These are phyloP conservation scores for Lipomyces kockii DNA, from an alignment of 805 yeast genomes.

Conservation along the genomic window DNA sequence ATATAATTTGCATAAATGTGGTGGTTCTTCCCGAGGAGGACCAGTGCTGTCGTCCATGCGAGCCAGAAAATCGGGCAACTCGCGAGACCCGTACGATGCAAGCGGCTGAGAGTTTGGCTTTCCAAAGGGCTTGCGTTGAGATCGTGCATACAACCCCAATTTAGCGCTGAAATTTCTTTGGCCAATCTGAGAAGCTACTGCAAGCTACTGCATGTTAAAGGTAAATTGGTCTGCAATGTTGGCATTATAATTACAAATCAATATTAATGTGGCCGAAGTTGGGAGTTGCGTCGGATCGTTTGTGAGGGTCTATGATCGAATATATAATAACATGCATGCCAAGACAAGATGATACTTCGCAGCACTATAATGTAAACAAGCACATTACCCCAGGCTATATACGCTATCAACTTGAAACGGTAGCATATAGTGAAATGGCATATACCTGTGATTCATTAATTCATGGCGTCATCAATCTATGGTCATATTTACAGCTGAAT, in stretches of 20 bases:
- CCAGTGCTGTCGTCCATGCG: background rate
- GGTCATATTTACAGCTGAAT: no score
- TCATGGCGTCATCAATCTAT: background rate
- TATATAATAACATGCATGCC: background rate
- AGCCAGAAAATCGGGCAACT: background rate
- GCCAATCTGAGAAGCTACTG: background rate
- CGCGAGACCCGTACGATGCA: background rate
- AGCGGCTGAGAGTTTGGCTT: background rate
- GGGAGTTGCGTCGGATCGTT: no score
- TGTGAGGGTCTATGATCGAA: background rate
- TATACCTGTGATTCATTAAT: background rate
- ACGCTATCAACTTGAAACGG: background rate
- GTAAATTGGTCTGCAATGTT: background rate
- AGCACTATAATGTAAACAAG: no score
- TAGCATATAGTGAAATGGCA: no score
- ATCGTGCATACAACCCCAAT: background rate
- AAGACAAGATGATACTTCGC: background rate
- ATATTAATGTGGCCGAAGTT: background rate
- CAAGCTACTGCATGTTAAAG: background rate
- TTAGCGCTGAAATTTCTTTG: background rate
- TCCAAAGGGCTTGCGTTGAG: background rate
- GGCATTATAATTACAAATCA: background rate
- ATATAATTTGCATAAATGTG: background rate
- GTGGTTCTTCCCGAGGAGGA: background rate
- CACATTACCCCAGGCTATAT: no score